These are phyloP conservation scores for Neurospora sp. DNA, from an alignment of 2,329 filamentous ascomycete species.

Conservation along the genomic window DNA sequence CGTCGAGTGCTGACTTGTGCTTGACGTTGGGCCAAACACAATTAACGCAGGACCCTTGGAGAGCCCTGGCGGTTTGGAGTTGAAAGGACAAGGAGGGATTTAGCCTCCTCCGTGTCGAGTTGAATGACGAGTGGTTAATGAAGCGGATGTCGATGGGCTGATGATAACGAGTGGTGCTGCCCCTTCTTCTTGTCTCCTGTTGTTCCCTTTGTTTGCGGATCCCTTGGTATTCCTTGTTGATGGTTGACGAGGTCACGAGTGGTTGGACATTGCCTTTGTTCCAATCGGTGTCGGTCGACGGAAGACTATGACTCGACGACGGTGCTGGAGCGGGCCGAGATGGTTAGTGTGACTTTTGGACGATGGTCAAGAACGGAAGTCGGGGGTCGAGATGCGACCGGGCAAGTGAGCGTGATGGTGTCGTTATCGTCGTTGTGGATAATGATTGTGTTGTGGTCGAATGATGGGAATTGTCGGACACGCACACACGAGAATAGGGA, in stretches of 20 bases:
- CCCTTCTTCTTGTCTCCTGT: constrained; percentile 4
- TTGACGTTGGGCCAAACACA: background rate
- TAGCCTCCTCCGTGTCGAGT: constrained; percentile 2
- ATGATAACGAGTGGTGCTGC: constrained; percentile 7
- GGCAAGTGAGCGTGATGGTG: background rate
- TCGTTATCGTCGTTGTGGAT: background rate
- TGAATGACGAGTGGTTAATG: constrained; percentile 9
- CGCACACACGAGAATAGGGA: constrained; percentile 17
- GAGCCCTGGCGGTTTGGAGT: constrained; percentile 1
- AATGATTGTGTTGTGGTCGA: constrained; percentile 7
- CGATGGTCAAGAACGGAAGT: background rate
- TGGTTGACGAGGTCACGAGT: constrained; percentile 9
- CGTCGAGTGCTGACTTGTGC: background rate
- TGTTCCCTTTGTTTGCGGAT: constrained; percentile 12
- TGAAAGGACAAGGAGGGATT: constrained; percentile 1
- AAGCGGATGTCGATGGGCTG: constrained; percentile 2
- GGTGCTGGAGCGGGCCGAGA: constrained; percentile 10
- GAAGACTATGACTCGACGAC: background rate
- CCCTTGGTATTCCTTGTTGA: background rate
- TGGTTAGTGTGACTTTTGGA: background rate
- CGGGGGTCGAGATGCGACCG: background rate
- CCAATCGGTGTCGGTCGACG: background rate
- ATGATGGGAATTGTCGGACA: constrained; percentile 7
- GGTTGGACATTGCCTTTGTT: constrained; percentile 15
- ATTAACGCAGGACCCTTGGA: background rate